A percentile compares a stretch with the other conserved stretches of the same genome.
Conservation (phyloP, 2,329 filamentous ascomycete genomes). For the Fusarium hainanense region DNA sequence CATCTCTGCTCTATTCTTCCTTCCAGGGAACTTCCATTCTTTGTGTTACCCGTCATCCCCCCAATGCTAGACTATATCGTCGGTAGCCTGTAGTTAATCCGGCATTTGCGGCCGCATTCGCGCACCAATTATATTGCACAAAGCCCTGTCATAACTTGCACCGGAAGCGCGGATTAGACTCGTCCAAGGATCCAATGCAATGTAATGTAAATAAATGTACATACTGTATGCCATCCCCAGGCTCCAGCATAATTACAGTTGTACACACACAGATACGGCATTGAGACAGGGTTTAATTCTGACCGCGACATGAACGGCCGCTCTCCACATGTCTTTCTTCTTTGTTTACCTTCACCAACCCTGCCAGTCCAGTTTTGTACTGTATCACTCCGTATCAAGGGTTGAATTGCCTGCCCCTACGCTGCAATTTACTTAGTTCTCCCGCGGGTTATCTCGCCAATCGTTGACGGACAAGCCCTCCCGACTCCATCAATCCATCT, state of each 20-base stretch:
- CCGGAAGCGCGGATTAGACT: slow-evolving; percentile 27
- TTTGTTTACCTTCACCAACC: background rate
- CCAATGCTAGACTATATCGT: slow-evolving; percentile 31
- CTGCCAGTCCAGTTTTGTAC: background rate
- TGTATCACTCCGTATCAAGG: background rate
- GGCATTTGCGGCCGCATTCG: slow-evolving; percentile 24
- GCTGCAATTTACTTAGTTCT: background rate
- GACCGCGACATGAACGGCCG: slow-evolving; percentile 1
- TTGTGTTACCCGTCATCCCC: slow-evolving; percentile 27
- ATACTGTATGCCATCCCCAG: background rate
- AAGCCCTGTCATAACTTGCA: slow-evolving; percentile 24
- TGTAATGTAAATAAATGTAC: background rate
- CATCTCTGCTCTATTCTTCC: background rate
- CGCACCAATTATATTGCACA: slow-evolving; percentile 30
- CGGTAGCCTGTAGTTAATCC: slow-evolving; percentile 14
- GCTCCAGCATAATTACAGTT: slow-evolving; percentile 20
- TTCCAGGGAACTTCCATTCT: background rate
- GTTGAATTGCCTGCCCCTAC: background rate
- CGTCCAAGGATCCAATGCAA: background rate
- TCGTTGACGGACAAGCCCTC: background rate
- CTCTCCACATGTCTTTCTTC: background rate
- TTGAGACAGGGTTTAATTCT: background rate
- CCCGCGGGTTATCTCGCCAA: background rate
- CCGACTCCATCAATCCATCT: background rate
- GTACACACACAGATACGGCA: background rate